Evolutionary conservation across 2,329 filamentous ascomycete species (phyloP).

Genomic region (Zopfia rhizophila): DNA sequence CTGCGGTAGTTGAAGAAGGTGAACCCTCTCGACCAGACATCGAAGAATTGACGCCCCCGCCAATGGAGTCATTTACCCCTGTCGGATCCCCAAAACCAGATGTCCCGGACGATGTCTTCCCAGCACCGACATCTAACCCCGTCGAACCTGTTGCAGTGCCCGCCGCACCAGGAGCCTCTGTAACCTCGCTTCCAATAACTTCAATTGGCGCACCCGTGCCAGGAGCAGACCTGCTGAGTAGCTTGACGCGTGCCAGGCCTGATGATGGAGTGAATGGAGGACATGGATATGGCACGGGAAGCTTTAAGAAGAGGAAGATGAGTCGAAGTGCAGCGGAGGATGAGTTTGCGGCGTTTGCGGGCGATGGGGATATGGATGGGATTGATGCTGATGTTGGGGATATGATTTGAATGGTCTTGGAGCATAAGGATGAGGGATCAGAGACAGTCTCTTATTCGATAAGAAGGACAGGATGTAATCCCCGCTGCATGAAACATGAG

Average conservation of each 20-base stretch:
- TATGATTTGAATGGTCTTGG: constrained; percentile 55
- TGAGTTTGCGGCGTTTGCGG: constrained; percentile 51
- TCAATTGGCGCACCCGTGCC: constrained; percentile 31
- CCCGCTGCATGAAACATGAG: too few species aligned
- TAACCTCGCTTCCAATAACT: constrained; percentile 34
- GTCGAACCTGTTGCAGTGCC: constrained; percentile 36
- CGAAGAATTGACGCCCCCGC: constrained; percentile 86
- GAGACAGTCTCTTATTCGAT: not conserved
- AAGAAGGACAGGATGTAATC: too few species aligned
- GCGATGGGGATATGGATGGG: constrained; percentile 64
- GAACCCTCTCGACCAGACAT: constrained; percentile 81
- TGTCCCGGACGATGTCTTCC: constrained; percentile 36
- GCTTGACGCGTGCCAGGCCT: constrained; percentile 32
- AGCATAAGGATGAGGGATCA: not conserved
- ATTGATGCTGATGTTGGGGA: constrained; percentile 71
- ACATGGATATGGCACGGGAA: constrained; percentile 32
- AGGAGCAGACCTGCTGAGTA: constrained; percentile 43
- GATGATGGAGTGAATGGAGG: constrained; percentile 29
- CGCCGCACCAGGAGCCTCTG: constrained; percentile 29
- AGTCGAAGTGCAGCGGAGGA: constrained; percentile 45
- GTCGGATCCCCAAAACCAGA: constrained; percentile 58
- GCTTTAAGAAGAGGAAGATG: constrained; percentile 52
- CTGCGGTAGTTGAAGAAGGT: too few species aligned
- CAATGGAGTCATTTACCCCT: constrained; percentile 66
- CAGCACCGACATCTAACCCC: constrained; percentile 35